phyloP scores from a whole-genome alignment of 768 basidiomycete species.

The Tulasnella sp. region DNA sequence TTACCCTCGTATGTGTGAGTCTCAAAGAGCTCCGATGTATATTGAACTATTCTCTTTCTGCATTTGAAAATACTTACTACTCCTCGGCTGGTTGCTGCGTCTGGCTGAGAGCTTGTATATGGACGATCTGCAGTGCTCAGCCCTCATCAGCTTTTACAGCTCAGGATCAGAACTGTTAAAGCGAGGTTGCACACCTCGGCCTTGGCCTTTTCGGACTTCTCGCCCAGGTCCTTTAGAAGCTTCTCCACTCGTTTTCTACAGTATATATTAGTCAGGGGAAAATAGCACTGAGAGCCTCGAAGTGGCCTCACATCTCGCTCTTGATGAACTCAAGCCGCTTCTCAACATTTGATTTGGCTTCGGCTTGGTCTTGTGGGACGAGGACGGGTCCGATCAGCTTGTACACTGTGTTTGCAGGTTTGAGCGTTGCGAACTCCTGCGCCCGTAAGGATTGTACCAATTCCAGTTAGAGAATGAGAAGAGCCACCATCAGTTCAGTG shows the following conservation, averaged over 20 bases:
- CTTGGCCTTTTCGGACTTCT: conserved; percentile 73
- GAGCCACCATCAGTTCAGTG: no score
- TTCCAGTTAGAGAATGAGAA: background rate
- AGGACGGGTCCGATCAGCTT: conserved; percentile 88
- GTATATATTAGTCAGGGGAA: background rate
- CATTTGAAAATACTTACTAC: no score
- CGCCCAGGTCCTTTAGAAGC: conserved; percentile 69
- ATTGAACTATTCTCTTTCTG: no score
- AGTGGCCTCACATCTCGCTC: conserved; percentile 78
- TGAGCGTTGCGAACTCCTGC: conserved; percentile 78
- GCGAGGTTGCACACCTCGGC: conserved; percentile 44
- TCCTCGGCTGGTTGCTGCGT: background rate
- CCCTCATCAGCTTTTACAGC: background rate
- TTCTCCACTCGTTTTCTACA: conserved; percentile 64
- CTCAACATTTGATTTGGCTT: conserved; percentile 80
- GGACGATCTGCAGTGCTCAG: conserved; percentile 40
- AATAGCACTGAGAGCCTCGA: background rate
- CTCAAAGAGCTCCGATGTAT: no score
- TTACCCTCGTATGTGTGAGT: no score
- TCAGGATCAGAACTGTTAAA: background rate
- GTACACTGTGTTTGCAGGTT: conserved; percentile 69
- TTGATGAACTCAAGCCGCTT: conserved; percentile 83
- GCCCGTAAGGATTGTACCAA: background rate
- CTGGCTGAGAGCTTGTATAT: conserved; percentile 41
- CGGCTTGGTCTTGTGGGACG: conserved; percentile 76